These are phyloP conservation scores for Seiridium unicorne DNA, from an alignment of 2,329 filamentous ascomycete species.

Conservation along the genomic window DNA sequence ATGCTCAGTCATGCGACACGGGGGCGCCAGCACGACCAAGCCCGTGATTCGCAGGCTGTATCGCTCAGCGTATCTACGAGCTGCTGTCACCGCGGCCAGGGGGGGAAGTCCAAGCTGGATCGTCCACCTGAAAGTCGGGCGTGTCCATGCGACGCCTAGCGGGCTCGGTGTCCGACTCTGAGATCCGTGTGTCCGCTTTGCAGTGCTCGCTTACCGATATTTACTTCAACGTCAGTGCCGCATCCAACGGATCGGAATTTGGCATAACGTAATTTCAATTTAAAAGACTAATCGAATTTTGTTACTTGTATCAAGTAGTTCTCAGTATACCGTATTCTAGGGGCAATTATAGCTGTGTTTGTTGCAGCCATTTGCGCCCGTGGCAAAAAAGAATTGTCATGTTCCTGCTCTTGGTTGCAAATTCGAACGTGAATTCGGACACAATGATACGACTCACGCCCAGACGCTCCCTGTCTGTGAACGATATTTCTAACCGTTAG, in stretches of 20 bases:
- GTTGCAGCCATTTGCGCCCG: neutral
- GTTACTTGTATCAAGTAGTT: too few species aligned
- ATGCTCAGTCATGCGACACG: neutral
- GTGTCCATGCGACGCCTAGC: neutral
- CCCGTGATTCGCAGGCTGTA: neutral
- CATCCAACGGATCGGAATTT: neutral
- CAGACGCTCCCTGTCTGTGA: neutral
- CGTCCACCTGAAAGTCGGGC: neutral
- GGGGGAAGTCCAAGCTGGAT: neutral
- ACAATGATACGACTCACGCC: neutral
- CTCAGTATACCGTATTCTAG: too few species aligned
- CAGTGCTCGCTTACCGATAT: neutral
- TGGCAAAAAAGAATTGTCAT: neutral
- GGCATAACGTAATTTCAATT: neutral
- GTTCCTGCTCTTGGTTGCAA: too few species aligned
- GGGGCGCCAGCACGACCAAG: neutral
- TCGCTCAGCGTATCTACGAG: neutral
- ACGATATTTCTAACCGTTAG: too few species aligned
- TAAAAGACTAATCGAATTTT: too few species aligned
- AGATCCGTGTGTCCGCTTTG: neutral
- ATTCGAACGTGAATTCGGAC: neutral
- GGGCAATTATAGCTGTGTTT: neutral
- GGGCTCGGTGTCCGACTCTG: neutral
- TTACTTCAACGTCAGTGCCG: neutral
- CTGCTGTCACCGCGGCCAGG: neutral